A percentile compares a stretch with the other conserved stretches of the same genome.
Conservation (phyloP, 1,139 yeast species). For the Nakaseomyces glabratus region DNA sequence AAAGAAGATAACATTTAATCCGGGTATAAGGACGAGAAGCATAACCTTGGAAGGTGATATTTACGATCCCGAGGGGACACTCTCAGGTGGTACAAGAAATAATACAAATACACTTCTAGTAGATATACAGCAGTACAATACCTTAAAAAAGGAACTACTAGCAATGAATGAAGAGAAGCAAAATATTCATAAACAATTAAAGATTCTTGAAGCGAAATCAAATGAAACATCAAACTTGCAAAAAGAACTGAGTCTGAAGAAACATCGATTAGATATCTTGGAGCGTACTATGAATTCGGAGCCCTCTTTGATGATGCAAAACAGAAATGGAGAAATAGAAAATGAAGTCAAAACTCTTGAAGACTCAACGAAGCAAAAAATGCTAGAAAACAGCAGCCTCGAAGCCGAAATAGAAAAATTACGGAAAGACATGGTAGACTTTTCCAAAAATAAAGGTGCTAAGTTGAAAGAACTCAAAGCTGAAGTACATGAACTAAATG, state of each 20-base stretch:
- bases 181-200: constrained; percentile 38
- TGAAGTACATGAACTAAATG: constrained; percentile 40
- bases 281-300: constrained; percentile 53
- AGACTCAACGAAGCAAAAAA: constrained; percentile 34
- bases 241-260: constrained; percentile 54
- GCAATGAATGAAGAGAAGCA: constrained; percentile 38
- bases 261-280: constrained; percentile 58
- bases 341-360: constrained; percentile 39
- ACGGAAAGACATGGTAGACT: constrained; percentile 76
- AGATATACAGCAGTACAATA: constrained; percentile 61
- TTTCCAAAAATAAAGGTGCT: constrained; percentile 67
- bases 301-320: constrained; percentile 43
- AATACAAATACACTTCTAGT: constrained; percentile 49
- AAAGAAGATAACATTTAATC: constrained; percentile 76
- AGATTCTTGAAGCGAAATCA: constrained; percentile 40
- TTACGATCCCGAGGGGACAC: constrained; percentile 92
- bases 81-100: constrained; percentile 89
- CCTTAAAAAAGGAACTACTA: constrained; percentile 36
- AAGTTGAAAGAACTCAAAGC: constrained; percentile 61
- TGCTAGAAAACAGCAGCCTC: constrained; percentile 27
- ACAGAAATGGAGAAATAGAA: constrained; percentile 42
- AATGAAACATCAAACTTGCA: constrained; percentile 50
- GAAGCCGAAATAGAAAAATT: constrained; percentile 44
- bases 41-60: constrained; percentile 90
- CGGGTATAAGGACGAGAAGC: constrained; percentile 69